Evolutionary conservation across 306 rosid species (phyloP).

Genomic region (Corylus americana): DNA sequence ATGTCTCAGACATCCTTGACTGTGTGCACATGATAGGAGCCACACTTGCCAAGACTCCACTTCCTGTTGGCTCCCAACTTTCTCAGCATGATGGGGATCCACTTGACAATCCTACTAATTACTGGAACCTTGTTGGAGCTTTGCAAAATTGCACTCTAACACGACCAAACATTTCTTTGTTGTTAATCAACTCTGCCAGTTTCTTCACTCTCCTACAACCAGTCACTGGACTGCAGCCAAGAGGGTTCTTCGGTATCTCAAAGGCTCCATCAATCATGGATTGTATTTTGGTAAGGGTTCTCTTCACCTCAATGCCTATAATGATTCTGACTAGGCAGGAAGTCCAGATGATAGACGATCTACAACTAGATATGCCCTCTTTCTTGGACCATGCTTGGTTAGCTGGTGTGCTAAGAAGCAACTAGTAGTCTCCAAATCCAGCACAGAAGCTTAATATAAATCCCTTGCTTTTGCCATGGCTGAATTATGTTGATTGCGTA

Average conservation of each 20-base stretch:
- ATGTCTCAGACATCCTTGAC: too few relatives aligned
- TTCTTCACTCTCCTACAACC: background rate
- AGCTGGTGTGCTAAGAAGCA: background rate
- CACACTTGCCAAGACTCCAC: background rate
- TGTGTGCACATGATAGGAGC: background rate
- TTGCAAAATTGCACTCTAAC: background rate
- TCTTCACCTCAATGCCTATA: background rate
- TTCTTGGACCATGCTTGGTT: background rate
- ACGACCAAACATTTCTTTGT: background rate
- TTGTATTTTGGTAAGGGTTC: too few relatives aligned
- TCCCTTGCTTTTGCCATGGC: background rate
- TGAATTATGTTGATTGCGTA: too few relatives aligned
- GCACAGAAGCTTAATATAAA: background rate
- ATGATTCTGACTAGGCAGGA: background rate
- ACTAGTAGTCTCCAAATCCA: background rate
- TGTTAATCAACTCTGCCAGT: background rate
- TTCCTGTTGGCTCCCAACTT: background rate
- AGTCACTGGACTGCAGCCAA: background rate
- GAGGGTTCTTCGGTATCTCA: too few relatives aligned
- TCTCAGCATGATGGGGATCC: background rate
- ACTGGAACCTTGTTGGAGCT: background rate
- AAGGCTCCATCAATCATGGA: background rate
- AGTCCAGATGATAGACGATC: background rate
- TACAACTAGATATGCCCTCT: background rate
- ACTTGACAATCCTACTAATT: background rate